phyloP scores from a whole-genome alignment of 2,329 filamentous ascomycete species.

The Calonectria naviculata region DNA sequence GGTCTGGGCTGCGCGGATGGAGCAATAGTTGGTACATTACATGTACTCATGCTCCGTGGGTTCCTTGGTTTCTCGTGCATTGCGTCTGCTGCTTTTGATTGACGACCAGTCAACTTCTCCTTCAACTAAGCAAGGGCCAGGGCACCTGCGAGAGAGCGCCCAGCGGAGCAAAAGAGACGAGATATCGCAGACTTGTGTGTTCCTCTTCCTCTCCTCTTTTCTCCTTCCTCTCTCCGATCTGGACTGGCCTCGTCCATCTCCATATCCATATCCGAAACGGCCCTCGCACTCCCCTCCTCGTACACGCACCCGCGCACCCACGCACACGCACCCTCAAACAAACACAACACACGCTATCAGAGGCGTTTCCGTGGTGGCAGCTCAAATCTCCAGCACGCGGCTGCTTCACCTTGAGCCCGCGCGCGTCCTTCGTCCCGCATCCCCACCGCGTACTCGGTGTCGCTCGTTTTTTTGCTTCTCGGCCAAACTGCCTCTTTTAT shows the following conservation, averaged over 20 bases:
- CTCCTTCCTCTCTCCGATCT: slow-evolving; percentile 12
- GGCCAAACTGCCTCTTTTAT: not conserved
- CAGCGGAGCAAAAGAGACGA: slow-evolving; percentile 21
- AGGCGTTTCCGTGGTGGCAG: slow-evolving; percentile 27
- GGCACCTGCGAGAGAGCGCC: slow-evolving; percentile 20
- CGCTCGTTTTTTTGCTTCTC: slow-evolving; percentile 19
- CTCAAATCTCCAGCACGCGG: slow-evolving; percentile 33
- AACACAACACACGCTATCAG: slow-evolving; percentile 20
- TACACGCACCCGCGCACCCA: slow-evolving; percentile 1
- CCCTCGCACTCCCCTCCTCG: slow-evolving; percentile 7
- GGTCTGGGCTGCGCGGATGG: slow-evolving; percentile 8
- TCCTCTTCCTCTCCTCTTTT: slow-evolving; percentile 18
- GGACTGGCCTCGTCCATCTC: slow-evolving; percentile 8
- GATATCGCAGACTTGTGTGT: slow-evolving; percentile 20
- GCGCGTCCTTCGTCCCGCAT: slow-evolving; percentile 32
- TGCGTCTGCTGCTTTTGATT: slow-evolving; percentile 19
- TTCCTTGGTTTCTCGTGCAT: slow-evolving; percentile 17
- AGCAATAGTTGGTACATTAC: slow-evolving; percentile 8
- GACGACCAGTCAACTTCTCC: slow-evolving; percentile 22
- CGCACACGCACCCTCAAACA: not conserved
- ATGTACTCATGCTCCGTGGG: not conserved
- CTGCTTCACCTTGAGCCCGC: slow-evolving; percentile 38
- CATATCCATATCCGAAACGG: slow-evolving; percentile 15
- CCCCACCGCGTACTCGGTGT: slow-evolving; percentile 30
- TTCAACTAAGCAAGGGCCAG: slow-evolving; percentile 30